These are phyloP conservation scores for Cryptosporidium bovis DNA, from an alignment of 169 alveolate genomes.

Conservation along the genomic window DNA sequence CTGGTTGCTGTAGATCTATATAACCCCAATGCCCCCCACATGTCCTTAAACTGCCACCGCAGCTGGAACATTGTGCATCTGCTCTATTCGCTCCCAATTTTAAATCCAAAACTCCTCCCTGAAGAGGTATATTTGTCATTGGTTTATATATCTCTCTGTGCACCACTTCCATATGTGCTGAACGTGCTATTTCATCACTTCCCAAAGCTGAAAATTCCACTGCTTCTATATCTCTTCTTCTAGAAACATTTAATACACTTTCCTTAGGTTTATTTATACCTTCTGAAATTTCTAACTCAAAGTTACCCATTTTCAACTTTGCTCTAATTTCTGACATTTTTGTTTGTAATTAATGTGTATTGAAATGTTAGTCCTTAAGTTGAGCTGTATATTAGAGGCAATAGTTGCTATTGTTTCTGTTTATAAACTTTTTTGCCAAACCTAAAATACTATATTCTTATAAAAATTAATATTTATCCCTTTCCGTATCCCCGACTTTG, in stretches of 20 bases:
- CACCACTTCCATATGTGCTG: constrained; percentile 81
- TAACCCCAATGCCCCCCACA: constrained; percentile 99
- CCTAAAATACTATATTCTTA: no score
- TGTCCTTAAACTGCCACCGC: constrained; percentile 86
- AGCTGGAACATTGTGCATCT: constrained; percentile 88
- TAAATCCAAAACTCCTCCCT: constrained; percentile 85
- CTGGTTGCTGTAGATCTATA: constrained; percentile 94
- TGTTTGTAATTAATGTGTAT: no score
- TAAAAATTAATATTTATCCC: no score
- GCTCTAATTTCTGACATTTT: constrained; percentile 11
- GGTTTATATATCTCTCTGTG: constrained; percentile 84
- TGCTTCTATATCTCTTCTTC: constrained; percentile 79
- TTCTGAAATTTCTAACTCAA: constrained; percentile 19
- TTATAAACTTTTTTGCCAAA: no score
- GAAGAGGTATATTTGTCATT: constrained; percentile 81
- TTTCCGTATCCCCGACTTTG: no score
- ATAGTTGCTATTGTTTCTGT: not conserved
- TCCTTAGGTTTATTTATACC: constrained; percentile 26
- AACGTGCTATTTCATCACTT: constrained; percentile 81
- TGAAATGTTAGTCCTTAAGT: no score
- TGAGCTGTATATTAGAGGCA: no score
- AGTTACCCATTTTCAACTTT: constrained; percentile 25
- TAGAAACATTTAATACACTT: constrained; percentile 19
- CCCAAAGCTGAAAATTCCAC: constrained; percentile 86
- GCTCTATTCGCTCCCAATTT: constrained; percentile 77